phyloP scores from a whole-genome alignment of 2,329 filamentous ascomycete genomes.

The Aspergillus fructus region DNA sequence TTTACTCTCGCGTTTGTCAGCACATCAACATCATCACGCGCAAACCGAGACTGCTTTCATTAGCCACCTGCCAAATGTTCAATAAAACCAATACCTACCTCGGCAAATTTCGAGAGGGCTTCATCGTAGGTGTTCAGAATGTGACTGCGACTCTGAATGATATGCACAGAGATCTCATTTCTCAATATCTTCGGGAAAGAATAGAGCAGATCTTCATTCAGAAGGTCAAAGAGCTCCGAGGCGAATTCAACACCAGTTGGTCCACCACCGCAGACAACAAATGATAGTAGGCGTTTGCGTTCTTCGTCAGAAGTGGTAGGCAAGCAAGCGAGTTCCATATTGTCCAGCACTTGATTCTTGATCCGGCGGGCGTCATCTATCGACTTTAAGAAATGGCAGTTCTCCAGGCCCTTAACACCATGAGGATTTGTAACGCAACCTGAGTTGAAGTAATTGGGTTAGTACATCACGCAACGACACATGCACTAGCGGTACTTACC shows the following conservation, averaged over 20 bases:
- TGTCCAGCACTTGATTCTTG: slow-evolving; percentile 81
- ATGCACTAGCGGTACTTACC: slow-evolving; percentile 45
- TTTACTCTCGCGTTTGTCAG: slow-evolving; percentile 91
- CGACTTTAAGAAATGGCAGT: slow-evolving; percentile 94
- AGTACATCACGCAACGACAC: background rate
- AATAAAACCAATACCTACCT: slow-evolving; percentile 46
- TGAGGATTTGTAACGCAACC: slow-evolving; percentile 90
- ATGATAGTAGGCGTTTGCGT: slow-evolving; percentile 81
- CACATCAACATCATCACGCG: slow-evolving; percentile 86
- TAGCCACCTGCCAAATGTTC: background rate
- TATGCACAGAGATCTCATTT: slow-evolving; percentile 95
- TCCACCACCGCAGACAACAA: slow-evolving; percentile 92
- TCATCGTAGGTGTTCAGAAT: slow-evolving; percentile 99
- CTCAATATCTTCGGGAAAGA: slow-evolving; percentile 87
- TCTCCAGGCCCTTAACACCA: slow-evolving; percentile 88
- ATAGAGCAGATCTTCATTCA: slow-evolving; percentile 86
- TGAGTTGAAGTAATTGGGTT: slow-evolving; percentile 20
- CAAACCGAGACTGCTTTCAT: slow-evolving; percentile 64
- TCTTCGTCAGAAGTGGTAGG: slow-evolving; percentile 90
- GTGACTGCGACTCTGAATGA: slow-evolving; percentile 91
- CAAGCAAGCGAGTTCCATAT: slow-evolving; percentile 87
- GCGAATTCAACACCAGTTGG: slow-evolving; percentile 98
- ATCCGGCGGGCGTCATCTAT: slow-evolving; percentile 90
- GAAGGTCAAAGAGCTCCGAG: slow-evolving; percentile 89
- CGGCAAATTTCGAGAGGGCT: slow-evolving; percentile 85